Percentiles rank a stretch among this genome's conserved stretches.
Conservation (phyloP, 2,329 filamentous ascomycete species). For the Arthroderma sp. region DNA sequence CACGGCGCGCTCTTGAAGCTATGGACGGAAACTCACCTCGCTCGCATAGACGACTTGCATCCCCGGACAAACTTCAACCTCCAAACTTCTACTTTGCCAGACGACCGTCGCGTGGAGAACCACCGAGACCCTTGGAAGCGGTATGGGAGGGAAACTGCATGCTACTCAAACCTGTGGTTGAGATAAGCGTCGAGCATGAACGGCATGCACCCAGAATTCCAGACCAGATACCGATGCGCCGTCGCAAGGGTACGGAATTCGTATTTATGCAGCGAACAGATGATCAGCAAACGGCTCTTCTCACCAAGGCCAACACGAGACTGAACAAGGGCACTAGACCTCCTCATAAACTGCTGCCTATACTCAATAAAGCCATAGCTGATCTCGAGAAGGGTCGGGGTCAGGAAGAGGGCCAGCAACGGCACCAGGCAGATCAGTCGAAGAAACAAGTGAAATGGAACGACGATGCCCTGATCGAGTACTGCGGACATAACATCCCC, state of each 20-base stretch:
- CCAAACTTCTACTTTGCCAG: neutral
- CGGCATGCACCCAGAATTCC: conserved; percentile 22
- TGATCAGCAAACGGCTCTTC: conserved; percentile 31
- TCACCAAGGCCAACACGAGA: conserved; percentile 34
- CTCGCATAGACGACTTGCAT: conserved; percentile 16
- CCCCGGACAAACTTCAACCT: neutral
- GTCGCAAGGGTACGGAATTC: conserved; percentile 36
- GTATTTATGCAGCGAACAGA: conserved; percentile 33
- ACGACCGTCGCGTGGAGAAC: neutral
- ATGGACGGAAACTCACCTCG: conserved; percentile 31
- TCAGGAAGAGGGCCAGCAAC: neutral
- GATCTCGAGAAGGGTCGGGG: conserved; percentile 9
- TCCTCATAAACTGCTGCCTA: conserved; percentile 19
- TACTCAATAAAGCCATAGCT: conserved; percentile 10
- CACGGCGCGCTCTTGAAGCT: conserved; percentile 26
- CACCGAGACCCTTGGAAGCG: neutral
- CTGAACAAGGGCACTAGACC: conserved; percentile 31
- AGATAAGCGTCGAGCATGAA: conserved; percentile 5
- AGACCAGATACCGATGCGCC: conserved; percentile 32
- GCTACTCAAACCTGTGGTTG: neutral
- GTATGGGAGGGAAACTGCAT: neutral
- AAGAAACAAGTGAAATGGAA: conserved; percentile 7
- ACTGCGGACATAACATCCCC: conserved; percentile 9
- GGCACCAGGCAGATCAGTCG: conserved; percentile 20
- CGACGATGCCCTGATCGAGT: conserved; percentile 5